Evolutionary conservation across 2,329 filamentous ascomycete species (phyloP).

Genomic region (Botryotinia calthae): DNA sequence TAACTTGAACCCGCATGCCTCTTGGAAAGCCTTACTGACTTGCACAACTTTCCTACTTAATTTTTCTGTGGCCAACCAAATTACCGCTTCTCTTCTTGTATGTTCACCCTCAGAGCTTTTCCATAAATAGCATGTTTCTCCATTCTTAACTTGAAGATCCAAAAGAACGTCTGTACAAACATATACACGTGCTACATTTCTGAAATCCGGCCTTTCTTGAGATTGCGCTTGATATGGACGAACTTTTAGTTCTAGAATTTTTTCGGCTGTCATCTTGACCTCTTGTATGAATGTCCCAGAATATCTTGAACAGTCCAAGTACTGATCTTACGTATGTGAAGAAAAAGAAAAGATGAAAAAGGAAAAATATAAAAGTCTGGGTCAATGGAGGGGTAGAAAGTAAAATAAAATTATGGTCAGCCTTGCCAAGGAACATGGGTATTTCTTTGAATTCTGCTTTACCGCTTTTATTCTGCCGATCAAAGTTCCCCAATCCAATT

Average conservation of each 20-base stretch:
- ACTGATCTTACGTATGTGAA: not conserved
- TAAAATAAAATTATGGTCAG: not conserved
- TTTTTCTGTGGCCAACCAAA: constrained; percentile 60
- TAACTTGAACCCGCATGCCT: constrained; percentile 68
- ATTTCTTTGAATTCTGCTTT: not conserved
- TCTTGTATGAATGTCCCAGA: not conserved
- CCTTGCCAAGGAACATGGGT: constrained; percentile 15
- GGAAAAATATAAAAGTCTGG: not conserved
- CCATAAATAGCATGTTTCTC: constrained; percentile 56
- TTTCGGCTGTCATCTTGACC: constrained; percentile 20
- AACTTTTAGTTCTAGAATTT: constrained; percentile 39
- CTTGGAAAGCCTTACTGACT: constrained; percentile 71
- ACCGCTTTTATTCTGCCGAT: constrained; percentile 6
- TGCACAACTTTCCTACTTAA: constrained; percentile 66
- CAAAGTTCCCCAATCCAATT: constrained; percentile 6
- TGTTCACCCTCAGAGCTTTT: constrained; percentile 38
- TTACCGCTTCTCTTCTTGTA: constrained; percentile 48
- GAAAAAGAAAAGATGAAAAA: not conserved
- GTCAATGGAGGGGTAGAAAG: not conserved
- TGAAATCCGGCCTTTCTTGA: constrained; percentile 37
- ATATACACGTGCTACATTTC: constrained; percentile 38
- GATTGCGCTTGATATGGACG: constrained; percentile 32
- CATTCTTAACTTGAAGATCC: constrained; percentile 53
- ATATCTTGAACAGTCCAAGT: not conserved
- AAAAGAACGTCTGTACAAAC: constrained; percentile 47